These are phyloP conservation scores for Graphilbum sp. DNA, from an alignment of 2,329 filamentous ascomycete species.

Conservation along the genomic window DNA sequence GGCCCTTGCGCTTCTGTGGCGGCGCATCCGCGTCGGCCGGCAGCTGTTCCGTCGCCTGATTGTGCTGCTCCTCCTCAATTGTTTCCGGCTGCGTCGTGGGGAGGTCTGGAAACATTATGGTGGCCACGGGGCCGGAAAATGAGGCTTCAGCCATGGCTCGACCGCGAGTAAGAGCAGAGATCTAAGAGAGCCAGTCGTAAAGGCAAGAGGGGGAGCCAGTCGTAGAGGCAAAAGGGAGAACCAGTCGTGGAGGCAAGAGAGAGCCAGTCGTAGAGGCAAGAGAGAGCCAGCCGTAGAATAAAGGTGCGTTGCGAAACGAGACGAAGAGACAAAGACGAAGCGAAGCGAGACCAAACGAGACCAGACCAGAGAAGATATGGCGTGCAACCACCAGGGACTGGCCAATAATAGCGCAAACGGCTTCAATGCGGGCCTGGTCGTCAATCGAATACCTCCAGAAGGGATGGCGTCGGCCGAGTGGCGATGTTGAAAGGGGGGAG, in stretches of 20 bases:
- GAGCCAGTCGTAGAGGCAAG: not conserved
- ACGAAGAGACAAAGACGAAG: too few species aligned
- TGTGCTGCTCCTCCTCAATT: conserved; percentile 3
- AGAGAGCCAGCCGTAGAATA: not conserved
- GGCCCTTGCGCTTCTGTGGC: conserved; percentile 25
- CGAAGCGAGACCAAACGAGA: too few species aligned
- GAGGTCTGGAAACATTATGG: not conserved
- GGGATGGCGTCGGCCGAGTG: too few species aligned
- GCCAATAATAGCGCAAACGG: too few species aligned
- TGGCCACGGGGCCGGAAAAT: not conserved
- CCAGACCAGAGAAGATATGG: too few species aligned
- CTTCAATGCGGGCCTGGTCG: too few species aligned
- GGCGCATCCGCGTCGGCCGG: conserved; percentile 2
- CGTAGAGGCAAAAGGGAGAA: not conserved
- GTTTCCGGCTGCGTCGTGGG: conserved; percentile 2
- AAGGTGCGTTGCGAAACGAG: too few species aligned
- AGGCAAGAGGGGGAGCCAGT: not conserved
- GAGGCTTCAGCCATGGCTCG: too few species aligned
- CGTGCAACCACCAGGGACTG: too few species aligned
- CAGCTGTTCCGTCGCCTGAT: not conserved
- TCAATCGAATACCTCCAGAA: too few species aligned
- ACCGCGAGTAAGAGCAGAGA: not conserved
- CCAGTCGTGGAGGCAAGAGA: not conserved
- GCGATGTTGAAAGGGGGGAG: too few species aligned
- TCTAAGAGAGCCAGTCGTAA: not conserved